These are phyloP conservation scores for Nematocida ironsii DNA, from an alignment of 371 early-diverging fungal species.

Conservation along the genomic window DNA sequence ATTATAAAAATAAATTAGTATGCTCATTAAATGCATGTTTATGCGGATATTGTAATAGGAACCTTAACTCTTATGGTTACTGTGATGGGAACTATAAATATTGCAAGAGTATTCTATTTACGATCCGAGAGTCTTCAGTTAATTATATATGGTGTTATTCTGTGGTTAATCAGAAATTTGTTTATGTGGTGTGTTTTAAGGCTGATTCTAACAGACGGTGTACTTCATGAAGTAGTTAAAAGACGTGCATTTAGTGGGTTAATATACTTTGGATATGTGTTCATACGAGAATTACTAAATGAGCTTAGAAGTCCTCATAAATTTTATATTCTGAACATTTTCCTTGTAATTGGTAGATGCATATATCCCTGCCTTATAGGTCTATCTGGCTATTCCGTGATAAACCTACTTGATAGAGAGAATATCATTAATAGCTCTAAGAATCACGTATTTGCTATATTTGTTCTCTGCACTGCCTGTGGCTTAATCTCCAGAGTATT, in stretches of 20 bases:
- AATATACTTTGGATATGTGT: too few species aligned
- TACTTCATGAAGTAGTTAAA: too few species aligned
- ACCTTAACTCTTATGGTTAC: background rate
- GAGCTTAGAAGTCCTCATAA: too few species aligned
- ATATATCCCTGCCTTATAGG: background rate
- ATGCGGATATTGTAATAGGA: background rate
- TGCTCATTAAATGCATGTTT: background rate
- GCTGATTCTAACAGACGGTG: background rate
- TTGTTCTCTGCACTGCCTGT: background rate
- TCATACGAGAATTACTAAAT: too few species aligned
- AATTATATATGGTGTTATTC: background rate
- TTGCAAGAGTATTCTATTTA: background rate
- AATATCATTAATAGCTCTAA: background rate
- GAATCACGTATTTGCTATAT: background rate
- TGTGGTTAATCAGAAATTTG: background rate
- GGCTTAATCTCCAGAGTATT: background rate
- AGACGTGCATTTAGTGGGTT: too few species aligned
- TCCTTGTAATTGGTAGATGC: too few species aligned
- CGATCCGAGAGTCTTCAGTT: background rate
- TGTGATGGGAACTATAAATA: background rate
- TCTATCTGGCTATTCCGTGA: background rate
- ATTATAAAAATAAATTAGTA: background rate
- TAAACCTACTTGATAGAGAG: background rate
- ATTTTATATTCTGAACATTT: too few species aligned
- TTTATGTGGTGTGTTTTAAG: background rate